Evolutionary conservation across 2,329 filamentous ascomycete species (phyloP), one percentile per base, ranked within the genome.

Genomic region (Didymella exigua): DNA sequence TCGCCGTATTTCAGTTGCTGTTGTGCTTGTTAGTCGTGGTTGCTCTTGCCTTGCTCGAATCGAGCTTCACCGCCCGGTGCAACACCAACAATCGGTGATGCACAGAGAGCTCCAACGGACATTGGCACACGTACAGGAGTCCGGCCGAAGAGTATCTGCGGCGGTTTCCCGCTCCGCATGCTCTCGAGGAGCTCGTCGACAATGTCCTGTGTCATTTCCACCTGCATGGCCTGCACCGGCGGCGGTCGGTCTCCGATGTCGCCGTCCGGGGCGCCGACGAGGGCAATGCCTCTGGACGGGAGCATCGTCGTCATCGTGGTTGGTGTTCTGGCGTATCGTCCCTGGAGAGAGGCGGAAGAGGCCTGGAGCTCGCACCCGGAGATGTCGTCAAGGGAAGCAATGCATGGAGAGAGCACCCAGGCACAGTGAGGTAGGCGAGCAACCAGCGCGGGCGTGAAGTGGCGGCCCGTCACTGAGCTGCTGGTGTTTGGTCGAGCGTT

Each of bases 1-100:
- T 80, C 80, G 60, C 82, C 84, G 65, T 82, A 82, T 63, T 82
- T 81, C 57, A 88, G 78, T 69, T 81, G 80, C 73, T 84, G 63
- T 65, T 41, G 55, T 50, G 49, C 34, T 60, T 42, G 71, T 75
- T 56, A 75, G 72, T 66, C 48, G 57, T 61, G 55, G 59, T 67
- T 46, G 59, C 57, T 57, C 58, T 37, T 58, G 56, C 51, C 49
- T 30, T 59, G 57, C 49, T 60, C 41, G 38, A 48, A 30, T 54
- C 51, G 33, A 58, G 46, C 26, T 26, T 42, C 26, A 57, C 33
- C 18, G 46, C 30, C 21, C 36, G 47, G 36, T 49, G 54, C 60
- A 53, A 52, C 56, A 46, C 50, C 49, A 38, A 26, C 49, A 52
- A 38, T 16, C 19, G 27, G 30, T 11, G 31, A 23, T n/a, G 24